Conservation (phyloP, 2,329 filamentous ascomycete species). For the Colletotrichum sp. region DNA sequence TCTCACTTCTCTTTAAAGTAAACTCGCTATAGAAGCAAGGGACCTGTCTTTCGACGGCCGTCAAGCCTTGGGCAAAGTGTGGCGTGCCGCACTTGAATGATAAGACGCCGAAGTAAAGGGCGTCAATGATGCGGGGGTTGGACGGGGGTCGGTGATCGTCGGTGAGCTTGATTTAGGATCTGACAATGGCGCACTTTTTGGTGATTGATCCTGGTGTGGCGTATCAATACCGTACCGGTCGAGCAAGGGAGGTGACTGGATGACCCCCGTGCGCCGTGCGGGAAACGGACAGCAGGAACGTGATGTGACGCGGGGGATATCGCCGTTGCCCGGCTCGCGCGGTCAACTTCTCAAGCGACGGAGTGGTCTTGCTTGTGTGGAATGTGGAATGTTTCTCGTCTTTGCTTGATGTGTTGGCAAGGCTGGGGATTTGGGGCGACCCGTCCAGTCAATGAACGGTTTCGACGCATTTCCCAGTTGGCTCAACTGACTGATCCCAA, state of each 20-base stretch:
- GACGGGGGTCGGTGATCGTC: conserved; percentile 1
- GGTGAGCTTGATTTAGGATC: conserved; percentile 4
- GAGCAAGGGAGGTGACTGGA: conserved; percentile 1
- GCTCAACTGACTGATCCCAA: background rate
- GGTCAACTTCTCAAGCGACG: background rate
- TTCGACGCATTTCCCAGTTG: background rate
- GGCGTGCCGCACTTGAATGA: background rate
- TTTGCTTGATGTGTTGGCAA: conserved; percentile 15
- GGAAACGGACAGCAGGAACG: background rate
- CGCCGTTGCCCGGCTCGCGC: background rate
- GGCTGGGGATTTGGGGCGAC: background rate
- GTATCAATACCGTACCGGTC: background rate
- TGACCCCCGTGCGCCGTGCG: conserved; percentile 5
- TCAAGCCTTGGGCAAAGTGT: background rate
- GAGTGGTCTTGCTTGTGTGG: background rate
- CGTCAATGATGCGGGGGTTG: conserved; percentile 10
- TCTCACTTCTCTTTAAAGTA: background rate
- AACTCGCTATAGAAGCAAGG: background rate
- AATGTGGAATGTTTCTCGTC: conserved; percentile 3
- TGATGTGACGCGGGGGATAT: background rate
- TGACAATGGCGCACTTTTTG: background rate
- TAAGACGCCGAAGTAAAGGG: background rate
- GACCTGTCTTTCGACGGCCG: background rate
- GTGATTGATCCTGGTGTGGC: conserved; percentile 10
- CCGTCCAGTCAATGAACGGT: background rate